These are phyloP conservation scores for Cryphonectria carpinicola DNA, from an alignment of 2,329 filamentous ascomycete species.

Conservation along the genomic window DNA sequence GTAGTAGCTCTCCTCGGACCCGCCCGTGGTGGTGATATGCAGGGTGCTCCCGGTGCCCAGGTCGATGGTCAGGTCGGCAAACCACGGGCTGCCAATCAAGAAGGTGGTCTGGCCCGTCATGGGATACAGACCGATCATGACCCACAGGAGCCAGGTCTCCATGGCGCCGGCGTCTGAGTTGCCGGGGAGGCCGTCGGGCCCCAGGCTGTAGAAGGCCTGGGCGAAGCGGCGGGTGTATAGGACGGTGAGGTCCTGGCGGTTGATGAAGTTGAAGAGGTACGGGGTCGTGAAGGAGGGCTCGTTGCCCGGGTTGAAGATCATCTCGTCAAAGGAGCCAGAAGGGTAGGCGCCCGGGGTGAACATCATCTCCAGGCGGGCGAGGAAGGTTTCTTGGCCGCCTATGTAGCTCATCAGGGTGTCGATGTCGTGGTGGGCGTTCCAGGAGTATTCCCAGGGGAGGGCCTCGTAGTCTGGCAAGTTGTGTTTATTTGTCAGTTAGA, in stretches of 20 bases:
- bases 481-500: too few relatives aligned
- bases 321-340: conserved; percentile 53
- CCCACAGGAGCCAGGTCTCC: conserved; percentile 72
- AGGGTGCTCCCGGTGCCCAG: conserved; percentile 55
- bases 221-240: conserved; percentile 61
- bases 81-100: conserved; percentile 67
- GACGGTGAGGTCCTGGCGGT: conserved; percentile 65
- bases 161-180: conserved; percentile 75
- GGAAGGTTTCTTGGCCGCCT: conserved; percentile 60
- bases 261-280: conserved; percentile 71
- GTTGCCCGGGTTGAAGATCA: conserved; percentile 70
- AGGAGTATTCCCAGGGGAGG: conserved; percentile 67
- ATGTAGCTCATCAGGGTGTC: conserved; percentile 54
- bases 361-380: conserved; percentile 62
- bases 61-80: conserved; percentile 60
- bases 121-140: conserved; percentile 70
- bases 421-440: conserved; percentile 71
- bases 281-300: conserved; percentile 70
- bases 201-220: conserved; percentile 61
- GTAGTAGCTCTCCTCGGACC: conserved; percentile 54
- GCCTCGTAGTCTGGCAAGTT: conserved; percentile 54
- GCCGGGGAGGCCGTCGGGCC: conserved; percentile 63
- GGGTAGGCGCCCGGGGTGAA: conserved; percentile 55
- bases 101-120: conserved; percentile 71
- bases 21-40: conserved; percentile 55